Evolutionary conservation across 1,139 yeast species (phyloP), one percentile per base, ranked within the genome.

Genomic region (Debaryomyces robertsiae): DNA sequence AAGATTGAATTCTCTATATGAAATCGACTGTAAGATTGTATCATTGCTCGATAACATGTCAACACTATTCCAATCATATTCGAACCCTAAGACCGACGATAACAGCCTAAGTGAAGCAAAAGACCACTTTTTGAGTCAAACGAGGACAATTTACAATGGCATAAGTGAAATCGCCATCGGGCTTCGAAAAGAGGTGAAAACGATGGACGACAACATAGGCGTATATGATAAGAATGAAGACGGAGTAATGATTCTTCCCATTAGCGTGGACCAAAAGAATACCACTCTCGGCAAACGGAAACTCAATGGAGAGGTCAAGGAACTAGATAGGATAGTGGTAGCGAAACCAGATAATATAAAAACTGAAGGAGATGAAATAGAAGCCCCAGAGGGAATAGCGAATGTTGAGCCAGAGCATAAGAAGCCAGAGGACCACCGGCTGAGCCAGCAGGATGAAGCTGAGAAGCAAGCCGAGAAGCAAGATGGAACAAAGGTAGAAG

Each of bases 181-280:
- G 40, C 57, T 82, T 36, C 63, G 85, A 27, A 72, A 75, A 42
- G 87, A 82, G 48, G 77, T 82, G 31, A 77, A 76, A 53, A 55
- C 74, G 5, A 67, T 81, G 65, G 85, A 81, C 57, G 80, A 77
- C 37, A 77, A 79, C 46, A 73, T 73, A 16, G 82, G 81, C 1
- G 74, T 73, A 4, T 63, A 65, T 44, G 67, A 66, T 42, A 63
- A 63, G 43, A 72, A 73, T 46, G 60, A 65, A 14, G 79, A 76
- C 48, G 69, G 69, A 11, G 63, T 77, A 10, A 79, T 77, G 69
- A 72, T 81, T 19, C 61, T 81, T 27, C 87, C 88, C 2, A 75
- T 81, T 2, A 69, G 73, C 31, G 79, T 82, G 15, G 82, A 79
- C 46, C 83, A 80, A 51, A 81, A 80, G 62, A 82, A 82, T 38